A percentile compares a stretch with the other conserved stretches of the same genome.
Evolutionary conservation across 768 basidiomycete genomes (phyloP).

Genomic region (Lanmaoa pseudosensibilis): DNA sequence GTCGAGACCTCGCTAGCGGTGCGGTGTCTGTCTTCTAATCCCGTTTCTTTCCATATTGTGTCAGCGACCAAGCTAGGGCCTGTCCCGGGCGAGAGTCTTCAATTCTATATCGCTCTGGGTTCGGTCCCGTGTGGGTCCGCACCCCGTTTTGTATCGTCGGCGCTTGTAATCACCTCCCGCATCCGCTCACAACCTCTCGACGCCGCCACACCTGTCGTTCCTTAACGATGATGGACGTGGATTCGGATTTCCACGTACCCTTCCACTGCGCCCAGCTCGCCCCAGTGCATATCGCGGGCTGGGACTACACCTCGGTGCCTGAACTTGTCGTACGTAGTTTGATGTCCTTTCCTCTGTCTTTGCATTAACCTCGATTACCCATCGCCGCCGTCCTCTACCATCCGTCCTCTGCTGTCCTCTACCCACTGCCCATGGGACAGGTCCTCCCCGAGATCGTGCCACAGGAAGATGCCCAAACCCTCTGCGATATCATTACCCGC

Average conservation of each 20-base stretch:
- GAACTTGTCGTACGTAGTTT: conserved; percentile 28
- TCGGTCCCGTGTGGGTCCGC: background rate
- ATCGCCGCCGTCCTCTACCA: background rate
- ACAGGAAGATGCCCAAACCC: conserved; percentile 20
- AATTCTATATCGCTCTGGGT: background rate
- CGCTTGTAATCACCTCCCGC: background rate
- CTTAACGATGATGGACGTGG: conserved; percentile 19
- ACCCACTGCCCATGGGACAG: conserved; percentile 6
- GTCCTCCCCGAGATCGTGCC: conserved; percentile 23
- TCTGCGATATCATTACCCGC: conserved; percentile 17
- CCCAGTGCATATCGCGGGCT: conserved; percentile 26
- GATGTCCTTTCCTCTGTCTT: background rate
- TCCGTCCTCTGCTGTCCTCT: background rate
- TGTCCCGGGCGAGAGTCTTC: background rate
- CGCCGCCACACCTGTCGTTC: background rate
- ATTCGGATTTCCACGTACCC: conserved; percentile 26
- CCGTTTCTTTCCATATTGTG: conserved; percentile 13
- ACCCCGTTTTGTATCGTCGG: background rate
- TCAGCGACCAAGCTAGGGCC: background rate
- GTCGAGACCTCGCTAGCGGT: conserved; percentile 3
- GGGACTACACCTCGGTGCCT: conserved; percentile 28
- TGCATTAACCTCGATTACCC: background rate
- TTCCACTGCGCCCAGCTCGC: conserved; percentile 33
- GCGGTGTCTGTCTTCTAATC: conserved; percentile 6
- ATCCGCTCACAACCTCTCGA: background rate